Conservation (phyloP, 305 asterid genomes). For the Solanum aculeatissimum region DNA sequence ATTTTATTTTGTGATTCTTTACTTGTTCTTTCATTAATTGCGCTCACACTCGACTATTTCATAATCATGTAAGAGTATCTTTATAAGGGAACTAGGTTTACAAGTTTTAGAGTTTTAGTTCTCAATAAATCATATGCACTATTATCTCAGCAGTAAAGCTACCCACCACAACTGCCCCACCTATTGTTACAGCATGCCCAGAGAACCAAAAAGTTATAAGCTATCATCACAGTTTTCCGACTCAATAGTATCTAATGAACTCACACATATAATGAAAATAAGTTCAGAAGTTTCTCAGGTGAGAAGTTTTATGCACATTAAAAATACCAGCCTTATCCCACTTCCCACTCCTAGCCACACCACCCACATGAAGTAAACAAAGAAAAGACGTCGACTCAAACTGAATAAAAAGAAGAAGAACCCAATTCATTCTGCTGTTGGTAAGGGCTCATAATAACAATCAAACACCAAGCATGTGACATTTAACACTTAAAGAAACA, state of each 20-base stretch:
- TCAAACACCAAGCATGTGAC: background rate
- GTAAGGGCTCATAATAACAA: background rate
- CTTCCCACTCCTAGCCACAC: background rate
- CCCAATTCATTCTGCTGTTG: background rate
- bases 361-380: background rate
- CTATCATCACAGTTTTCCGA: background rate
- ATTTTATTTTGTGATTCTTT: background rate
- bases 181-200: background rate
- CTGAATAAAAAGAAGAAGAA: background rate
- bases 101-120: background rate
- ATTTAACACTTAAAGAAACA: conserved; percentile 23
- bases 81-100: background rate
- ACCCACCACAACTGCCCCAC: background rate
- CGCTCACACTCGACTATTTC: background rate
- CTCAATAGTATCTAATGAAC: background rate
- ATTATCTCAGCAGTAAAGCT: background rate
- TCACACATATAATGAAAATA: background rate
- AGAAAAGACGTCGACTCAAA: background rate
- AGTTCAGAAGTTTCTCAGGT: background rate
- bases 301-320: background rate
- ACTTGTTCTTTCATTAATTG: background rate
- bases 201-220: background rate
- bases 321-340: background rate
- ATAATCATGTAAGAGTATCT: background rate
- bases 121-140: background rate